Base-by-base conservation (phyloP, 352 stramenopile species). In the Hyaloperonospora brassicae region DNA sequence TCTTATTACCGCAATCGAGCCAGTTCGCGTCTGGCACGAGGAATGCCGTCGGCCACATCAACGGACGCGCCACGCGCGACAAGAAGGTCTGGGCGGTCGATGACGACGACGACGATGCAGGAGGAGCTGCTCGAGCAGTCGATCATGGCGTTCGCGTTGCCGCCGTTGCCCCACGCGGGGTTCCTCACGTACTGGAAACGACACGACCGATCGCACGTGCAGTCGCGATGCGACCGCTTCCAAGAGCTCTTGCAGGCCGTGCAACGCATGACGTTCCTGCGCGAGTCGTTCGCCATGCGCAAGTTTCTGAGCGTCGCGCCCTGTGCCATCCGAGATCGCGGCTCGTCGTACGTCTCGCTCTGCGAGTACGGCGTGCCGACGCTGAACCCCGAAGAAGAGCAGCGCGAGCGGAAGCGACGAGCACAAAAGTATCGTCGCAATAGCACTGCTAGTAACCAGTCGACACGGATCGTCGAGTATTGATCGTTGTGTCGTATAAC, bases 331-430 rank as follows among this genome's bases (percentile, higher is more conserved):
- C 72, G 81, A 44, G 78, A 93, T 31, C 78, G 78, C 14, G 79
- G 82, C 13, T 87, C 79, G 7, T 89, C 79, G 7, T 92, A 93
- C 59, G 81, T 89, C 22, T 93, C 82, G 47, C 76, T 93, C 5
- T 70, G 64, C 49, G 62, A 91, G 67, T 73, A 81, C 71, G 85
- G 79, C 55, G 79, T 93, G 21, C 83, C 83, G 5, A 70, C 67
- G 8, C 55, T 92, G 5, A 76, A 85, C 60, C 64, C 69, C 0
- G 66, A 86, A 45, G 74, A 86, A 36, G 81, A 92, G 49, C 77
- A 82, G 24, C 67, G 75, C 11, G 81, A 92, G 59, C 75, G 81
- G 36, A 81, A 86, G 55, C 79, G 81, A 57, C 72, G 72, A 54
- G 79, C 79, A 50, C 76, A 81, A 35, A 66, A 87, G 56, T 73